Conservation (phyloP, 1,139 yeast genomes). For the Komagataea norvegica region DNA sequence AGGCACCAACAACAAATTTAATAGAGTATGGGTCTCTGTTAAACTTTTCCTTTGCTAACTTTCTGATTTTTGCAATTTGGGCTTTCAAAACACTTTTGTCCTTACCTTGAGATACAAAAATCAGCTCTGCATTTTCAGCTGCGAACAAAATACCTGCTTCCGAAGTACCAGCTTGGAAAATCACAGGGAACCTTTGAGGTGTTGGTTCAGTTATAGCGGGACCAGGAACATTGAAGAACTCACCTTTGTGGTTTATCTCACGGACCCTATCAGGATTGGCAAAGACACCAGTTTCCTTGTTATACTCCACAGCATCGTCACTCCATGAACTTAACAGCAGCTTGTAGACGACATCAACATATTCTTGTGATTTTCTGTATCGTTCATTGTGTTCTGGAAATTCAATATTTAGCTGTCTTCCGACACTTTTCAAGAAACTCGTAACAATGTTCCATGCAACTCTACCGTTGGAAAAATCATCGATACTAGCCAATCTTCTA, state of each 20-base stretch:
- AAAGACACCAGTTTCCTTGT: slow-evolving; percentile 29
- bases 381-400: slow-evolving; percentile 39
- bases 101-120: slow-evolving; percentile 3
- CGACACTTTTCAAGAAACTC: slow-evolving; percentile 34
- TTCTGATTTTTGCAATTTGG: slow-evolving; percentile 1
- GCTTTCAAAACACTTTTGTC: background rate
- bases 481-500: slow-evolving; percentile 38
- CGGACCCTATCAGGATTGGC: slow-evolving; percentile 33
- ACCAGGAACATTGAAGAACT: slow-evolving; percentile 37
- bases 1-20: slow-evolving; percentile 26
- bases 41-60: slow-evolving; percentile 15
- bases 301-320: slow-evolving; percentile 36
- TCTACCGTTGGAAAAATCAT: slow-evolving; percentile 38
- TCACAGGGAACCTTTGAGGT: slow-evolving; percentile 38
- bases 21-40: slow-evolving; percentile 22
- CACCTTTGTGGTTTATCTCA: slow-evolving; percentile 34
- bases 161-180: slow-evolving; percentile 41
- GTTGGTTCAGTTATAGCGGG: slow-evolving; percentile 36
- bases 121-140: slow-evolving; percentile 37
- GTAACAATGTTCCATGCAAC: slow-evolving; percentile 43
- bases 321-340: slow-evolving; percentile 38
- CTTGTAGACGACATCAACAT: slow-evolving; percentile 34
- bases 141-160: slow-evolving; percentile 37
- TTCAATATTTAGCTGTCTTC: slow-evolving; percentile 30
- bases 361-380: slow-evolving; percentile 37